phyloP scores from a whole-genome alignment of 208 protist genomes.

The Crithidia expoeki region DNA sequence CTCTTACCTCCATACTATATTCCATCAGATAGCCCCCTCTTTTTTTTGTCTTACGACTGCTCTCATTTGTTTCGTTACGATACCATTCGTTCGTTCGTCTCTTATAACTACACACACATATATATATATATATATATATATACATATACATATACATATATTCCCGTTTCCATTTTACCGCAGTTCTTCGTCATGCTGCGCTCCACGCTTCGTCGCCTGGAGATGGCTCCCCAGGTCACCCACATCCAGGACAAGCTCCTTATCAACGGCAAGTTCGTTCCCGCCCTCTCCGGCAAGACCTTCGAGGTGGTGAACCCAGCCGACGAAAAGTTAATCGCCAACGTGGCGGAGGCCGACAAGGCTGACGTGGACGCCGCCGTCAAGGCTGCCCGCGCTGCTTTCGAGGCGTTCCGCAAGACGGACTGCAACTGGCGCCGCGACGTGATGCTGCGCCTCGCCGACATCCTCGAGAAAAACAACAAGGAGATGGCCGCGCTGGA shows the following conservation, averaged over 20 bases:
- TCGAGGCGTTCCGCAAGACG: slow-evolving; percentile 51
- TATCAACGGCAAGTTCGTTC: slow-evolving; percentile 89
- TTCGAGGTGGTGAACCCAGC: slow-evolving; percentile 82
- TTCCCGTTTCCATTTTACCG: neutral
- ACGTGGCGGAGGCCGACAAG: slow-evolving; percentile 77
- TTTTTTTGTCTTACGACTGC: too few species aligned
- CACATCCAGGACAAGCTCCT: slow-evolving; percentile 80
- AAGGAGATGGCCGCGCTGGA: slow-evolving; percentile 84
- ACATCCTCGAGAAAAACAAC: slow-evolving; percentile 68
- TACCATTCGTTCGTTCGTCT: too few species aligned
- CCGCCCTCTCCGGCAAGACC: slow-evolving; percentile 63
- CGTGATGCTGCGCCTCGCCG: slow-evolving; percentile 76
- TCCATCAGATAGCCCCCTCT: too few species aligned
- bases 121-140: neutral
- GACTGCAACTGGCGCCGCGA: slow-evolving; percentile 56
- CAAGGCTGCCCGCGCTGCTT: slow-evolving; percentile 66
- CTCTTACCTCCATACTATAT: too few species aligned
- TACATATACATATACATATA: too few species aligned
- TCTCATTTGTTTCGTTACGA: too few species aligned
- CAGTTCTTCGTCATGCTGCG: slow-evolving; percentile 23
- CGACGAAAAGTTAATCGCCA: slow-evolving; percentile 73
- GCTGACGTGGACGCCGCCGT: slow-evolving; percentile 89
- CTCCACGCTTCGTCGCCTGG: slow-evolving; percentile 24
- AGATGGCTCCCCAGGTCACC: slow-evolving; percentile 34
- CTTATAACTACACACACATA: too few species aligned